phyloP scores from a whole-genome alignment of 2,329 filamentous ascomycete genomes.

The Neofusicoccum kwambonambiense region DNA sequence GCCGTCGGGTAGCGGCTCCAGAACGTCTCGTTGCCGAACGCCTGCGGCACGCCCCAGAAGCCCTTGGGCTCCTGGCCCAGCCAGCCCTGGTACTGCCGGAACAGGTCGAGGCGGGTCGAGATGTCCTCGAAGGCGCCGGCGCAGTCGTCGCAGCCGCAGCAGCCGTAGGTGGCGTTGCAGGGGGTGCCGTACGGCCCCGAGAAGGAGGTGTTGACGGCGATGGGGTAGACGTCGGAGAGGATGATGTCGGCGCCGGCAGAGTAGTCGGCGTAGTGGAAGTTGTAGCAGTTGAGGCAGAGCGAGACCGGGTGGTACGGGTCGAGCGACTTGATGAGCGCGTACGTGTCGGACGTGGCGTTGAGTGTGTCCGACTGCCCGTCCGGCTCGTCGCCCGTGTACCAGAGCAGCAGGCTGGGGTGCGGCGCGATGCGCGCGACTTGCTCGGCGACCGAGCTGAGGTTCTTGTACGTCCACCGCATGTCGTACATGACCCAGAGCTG shows the following conservation, averaged over 20 bases:
- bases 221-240: constrained; percentile 60
- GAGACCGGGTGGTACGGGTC: constrained; percentile 63
- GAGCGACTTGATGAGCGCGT: constrained; percentile 47
- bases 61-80: constrained; percentile 40
- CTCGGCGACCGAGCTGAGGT: constrained; percentile 37
- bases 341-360: constrained; percentile 44
- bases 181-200: constrained; percentile 55
- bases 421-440: constrained; percentile 38
- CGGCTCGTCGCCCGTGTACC: constrained; percentile 55
- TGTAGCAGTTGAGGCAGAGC: constrained; percentile 60
- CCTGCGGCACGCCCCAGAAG: constrained; percentile 52
- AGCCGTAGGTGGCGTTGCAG: constrained; percentile 60
- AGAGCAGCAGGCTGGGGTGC: constrained; percentile 42
- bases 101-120: constrained; percentile 42
- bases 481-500: constrained; percentile 51
- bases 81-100: constrained; percentile 43
- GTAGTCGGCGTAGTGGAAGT: constrained; percentile 61
- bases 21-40: constrained; percentile 47
- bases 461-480: constrained; percentile 44
- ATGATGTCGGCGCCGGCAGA: constrained; percentile 57
- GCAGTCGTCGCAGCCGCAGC: constrained; percentile 65
- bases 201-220: constrained; percentile 56
- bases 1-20: constrained; percentile 49
- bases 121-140: constrained; percentile 54
- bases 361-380: constrained; percentile 59